Evolutionary conservation across 352 stramenopile species (phyloP).

Genomic region (Halophytophthora batemanensis): DNA sequence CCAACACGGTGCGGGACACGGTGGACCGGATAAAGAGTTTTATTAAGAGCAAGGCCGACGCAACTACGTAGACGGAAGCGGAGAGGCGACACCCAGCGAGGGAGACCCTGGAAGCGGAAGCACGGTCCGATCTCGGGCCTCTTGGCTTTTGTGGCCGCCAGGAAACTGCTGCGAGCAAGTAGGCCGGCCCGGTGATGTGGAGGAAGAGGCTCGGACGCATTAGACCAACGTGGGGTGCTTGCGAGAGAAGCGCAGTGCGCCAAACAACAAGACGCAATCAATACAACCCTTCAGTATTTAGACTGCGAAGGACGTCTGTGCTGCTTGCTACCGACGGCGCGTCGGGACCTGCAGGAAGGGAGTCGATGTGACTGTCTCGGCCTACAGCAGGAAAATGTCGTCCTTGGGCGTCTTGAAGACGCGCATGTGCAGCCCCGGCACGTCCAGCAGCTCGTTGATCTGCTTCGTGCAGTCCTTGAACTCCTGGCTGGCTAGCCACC

Average conservation of each 20-base stretch:
- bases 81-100: background rate
- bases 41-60: conserved; percentile 64
- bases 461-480: conserved; percentile 76
- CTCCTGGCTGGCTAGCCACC: conserved; percentile 70
- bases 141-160: conserved; percentile 15
- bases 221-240: too few species aligned
- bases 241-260: too few species aligned
- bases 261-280: too few species aligned
- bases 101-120: conserved; percentile 6
- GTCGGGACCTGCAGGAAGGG: too few species aligned
- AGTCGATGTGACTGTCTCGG: background rate
- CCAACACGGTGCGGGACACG: conserved; percentile 72
- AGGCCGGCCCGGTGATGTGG: too few species aligned
- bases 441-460: conserved; percentile 85
- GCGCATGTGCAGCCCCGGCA: conserved; percentile 76
- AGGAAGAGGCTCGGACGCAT: too few species aligned
- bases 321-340: background rate
- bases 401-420: conserved; percentile 79
- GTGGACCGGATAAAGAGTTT: conserved; percentile 89
- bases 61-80: conserved; percentile 20
- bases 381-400: conserved; percentile 81
- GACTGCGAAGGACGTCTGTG: background rate
- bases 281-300: background rate
- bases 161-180: background rate
- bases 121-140: conserved; percentile 12